Evolutionary conservation across 2,329 filamentous ascomycete genomes (phyloP), one percentile per base, ranked within the genome.

Genomic region (Hymenoscyphus repandus): DNA sequence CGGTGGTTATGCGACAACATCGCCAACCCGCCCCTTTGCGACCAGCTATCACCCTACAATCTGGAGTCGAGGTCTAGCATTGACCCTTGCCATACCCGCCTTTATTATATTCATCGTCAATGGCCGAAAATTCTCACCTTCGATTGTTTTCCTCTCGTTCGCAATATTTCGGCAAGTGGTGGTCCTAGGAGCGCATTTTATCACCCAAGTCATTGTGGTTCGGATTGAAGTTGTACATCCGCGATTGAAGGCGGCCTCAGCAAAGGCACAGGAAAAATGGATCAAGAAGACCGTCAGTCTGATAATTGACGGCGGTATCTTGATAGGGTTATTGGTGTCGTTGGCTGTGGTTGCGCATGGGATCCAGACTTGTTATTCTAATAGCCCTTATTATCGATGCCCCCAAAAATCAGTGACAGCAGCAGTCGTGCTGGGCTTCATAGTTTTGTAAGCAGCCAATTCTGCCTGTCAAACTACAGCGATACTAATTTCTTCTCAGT

Each of bases 121-220:
- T 22, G 49, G 51, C n/a, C 46, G 40, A 3, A 40, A 45, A 18
- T 53, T 49, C 32, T 17, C 50, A 0, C 39, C 48, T 5, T 17
- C 49, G n/a, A 56, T 58, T 31, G 45, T 52, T 7, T 60, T 60
- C 39, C 50, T 58, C 41, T 53, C 58, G 11, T 60, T 60, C 30
- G 52, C 54, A 2, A 49, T 58, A 15, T 54, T 52, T 2, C 50
- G 58, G 10, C 58, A 60, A 32, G 11, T 52, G 2, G 51, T 54
- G 3, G 51, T 58, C 13, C 38, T 60, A 1, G 49, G 47, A 3
- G 45, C 49, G 40, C 54, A 58, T 48, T 58, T 56, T 31, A 52
- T 52, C 6, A 51, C 52, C 30, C 50, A 50, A 31, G 38, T 60
- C 17, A 36, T 58, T 4, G 36, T 48, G 6, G 50, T 60, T 39